phyloP scores from a whole-genome alignment of 306 rosid genomes.

The Prunus kanzakura region DNA sequence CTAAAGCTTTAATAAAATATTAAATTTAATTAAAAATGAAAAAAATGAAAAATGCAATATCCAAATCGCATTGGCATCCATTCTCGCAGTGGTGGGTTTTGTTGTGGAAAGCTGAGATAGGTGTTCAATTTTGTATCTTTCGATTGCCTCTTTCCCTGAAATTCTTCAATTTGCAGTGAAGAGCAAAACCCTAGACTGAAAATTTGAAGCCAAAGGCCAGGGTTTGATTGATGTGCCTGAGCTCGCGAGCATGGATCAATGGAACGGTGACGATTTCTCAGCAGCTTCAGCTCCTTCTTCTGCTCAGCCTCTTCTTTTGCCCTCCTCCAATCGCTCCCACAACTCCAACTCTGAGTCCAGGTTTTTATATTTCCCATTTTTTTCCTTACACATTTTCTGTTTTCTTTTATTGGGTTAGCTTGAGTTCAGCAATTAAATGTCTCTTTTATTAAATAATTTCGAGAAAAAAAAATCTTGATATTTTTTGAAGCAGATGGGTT shows the following conservation, averaged over 20 bases:
- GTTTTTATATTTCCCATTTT: slow-evolving; percentile 12
- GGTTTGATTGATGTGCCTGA: background rate
- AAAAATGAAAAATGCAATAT: background rate
- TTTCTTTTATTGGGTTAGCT: background rate
- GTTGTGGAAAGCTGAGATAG: background rate
- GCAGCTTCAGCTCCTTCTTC: slow-evolving; percentile 37
- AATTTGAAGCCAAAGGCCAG: background rate
- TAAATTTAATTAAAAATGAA: background rate
- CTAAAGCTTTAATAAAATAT: background rate
- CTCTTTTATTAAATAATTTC: background rate
- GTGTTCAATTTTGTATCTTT: slow-evolving; percentile 1
- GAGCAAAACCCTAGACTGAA: slow-evolving; percentile 2
- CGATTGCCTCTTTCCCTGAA: background rate
- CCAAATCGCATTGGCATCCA: background rate
- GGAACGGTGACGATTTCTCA: slow-evolving; percentile 43
- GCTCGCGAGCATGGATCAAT: slow-evolving; percentile 36
- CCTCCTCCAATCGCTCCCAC: slow-evolving; percentile 26
- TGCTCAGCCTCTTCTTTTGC: slow-evolving; percentile 23
- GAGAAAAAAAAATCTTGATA: background rate
- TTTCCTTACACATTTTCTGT: background rate
- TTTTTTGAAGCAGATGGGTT: background rate
- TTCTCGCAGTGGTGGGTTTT: background rate
- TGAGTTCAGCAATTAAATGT: background rate
- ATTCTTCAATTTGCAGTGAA: background rate
- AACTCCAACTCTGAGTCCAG: slow-evolving; percentile 40